phyloP scores from a whole-genome alignment of 163 green algal species.

The Volvox carteri region DNA sequence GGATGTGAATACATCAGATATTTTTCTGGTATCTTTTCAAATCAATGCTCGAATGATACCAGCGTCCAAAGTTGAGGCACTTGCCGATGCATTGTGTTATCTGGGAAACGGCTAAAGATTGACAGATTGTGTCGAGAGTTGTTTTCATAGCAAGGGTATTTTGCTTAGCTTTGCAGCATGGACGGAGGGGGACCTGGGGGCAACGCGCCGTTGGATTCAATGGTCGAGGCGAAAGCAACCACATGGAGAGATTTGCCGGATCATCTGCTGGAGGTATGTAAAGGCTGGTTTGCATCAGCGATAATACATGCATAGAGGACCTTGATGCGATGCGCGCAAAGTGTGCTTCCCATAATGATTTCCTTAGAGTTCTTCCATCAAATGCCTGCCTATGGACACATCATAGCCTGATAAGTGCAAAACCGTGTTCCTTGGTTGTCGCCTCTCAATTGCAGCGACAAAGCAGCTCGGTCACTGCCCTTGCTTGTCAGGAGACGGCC shows the following conservation, averaged over 20 bases:
- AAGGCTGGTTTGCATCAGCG: neutral
- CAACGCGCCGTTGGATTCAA: neutral
- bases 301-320: neutral
- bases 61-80: too few relatives aligned
- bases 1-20: too few relatives aligned
- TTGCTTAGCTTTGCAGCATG: too few relatives aligned
- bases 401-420: neutral
- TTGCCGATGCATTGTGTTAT: too few relatives aligned
- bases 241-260: conserved; percentile 43
- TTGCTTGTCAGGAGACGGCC: too few relatives aligned
- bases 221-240: neutral
- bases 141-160: too few relatives aligned
- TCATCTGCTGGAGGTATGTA: conserved; percentile 34
- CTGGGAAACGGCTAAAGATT: too few relatives aligned
- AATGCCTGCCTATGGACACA: neutral
- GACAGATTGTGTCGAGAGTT: too few relatives aligned
- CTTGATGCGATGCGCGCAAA: neutral
- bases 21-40: too few relatives aligned
- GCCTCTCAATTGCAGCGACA: too few relatives aligned
- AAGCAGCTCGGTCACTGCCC: too few relatives aligned
- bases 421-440: neutral
- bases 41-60: too few relatives aligned
- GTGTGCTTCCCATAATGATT: neutral
- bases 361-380: neutral
- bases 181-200: neutral